Base-by-base conservation (phyloP, 176 grass and related monocot species). In the Aegilops tauschii region DNA sequence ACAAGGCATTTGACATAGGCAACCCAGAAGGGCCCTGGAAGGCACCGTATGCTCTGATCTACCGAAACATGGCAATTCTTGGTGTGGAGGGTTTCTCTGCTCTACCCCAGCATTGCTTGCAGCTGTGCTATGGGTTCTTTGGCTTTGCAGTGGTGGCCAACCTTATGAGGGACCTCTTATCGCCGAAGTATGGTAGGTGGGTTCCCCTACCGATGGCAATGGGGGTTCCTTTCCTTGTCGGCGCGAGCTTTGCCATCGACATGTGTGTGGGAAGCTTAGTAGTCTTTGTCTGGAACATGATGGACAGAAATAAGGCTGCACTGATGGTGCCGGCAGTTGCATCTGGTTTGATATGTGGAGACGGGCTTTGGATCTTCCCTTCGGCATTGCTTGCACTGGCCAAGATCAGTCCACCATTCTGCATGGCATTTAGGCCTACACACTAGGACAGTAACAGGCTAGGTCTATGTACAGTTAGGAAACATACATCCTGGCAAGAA, bases 21-120 rank as follows among this genome's bases (percentile, higher is more conserved):
- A 99, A 99, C 69, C 97, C 94, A 5, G 89, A 96, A 68, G 97
- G 97, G 28, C 85, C 79, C 35, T 99, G 94, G 97, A 99, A 99
- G 82, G 97, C 97, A 3, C 97, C 97, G 5, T 99, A 99, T 81
- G 97, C 94, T 67, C 85, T 99, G 47, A 88, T 99, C 45, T 99
- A 99, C 90, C 88, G 94, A 82, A 99, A 99, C 81, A 99, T 99
- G 97, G 97, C 97, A 1, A 99, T 96, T 85, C 90, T 99, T 30
- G 97, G 94, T 18, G 94, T 99, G 0, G 80, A 99, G 86, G 97
- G 97, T 67, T 99, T 99, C 85, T 94, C 97, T 34, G 97, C 97
- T 32, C 89, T 99, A 14, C 97, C 97, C 9, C 77, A 20, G 36
- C 90, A 99, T 78, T 99, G 97, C 70, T 72, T 99, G 82, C 92